A percentile compares a stretch with the other conserved stretches of the same genome.
Conservation (phyloP, 176 grass and related monocot genomes). For the Oryza longistaminata region DNA sequence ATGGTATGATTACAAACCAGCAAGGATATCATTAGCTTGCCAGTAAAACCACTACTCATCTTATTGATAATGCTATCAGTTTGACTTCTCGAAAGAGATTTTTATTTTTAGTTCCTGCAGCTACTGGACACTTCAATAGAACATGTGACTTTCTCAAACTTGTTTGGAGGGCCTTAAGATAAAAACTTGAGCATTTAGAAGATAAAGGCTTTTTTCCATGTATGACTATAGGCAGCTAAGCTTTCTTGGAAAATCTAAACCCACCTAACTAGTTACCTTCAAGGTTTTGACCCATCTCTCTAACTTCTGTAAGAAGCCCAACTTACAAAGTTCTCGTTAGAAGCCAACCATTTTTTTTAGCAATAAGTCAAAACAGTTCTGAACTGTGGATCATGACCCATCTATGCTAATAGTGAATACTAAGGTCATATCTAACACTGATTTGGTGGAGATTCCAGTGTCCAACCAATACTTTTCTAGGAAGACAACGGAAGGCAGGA, state of each 20-base stretch:
- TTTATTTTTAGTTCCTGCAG: not conserved
- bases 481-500: slow-evolving; percentile 29
- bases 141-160: not conserved
- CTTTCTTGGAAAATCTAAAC: slow-evolving; percentile 9
- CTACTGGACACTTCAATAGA: slow-evolving; percentile 22
- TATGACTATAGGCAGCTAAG: not conserved
- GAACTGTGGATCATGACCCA: slow-evolving; percentile 38
- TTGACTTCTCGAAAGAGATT: not conserved
- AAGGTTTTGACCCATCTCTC: not conserved
- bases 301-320: slow-evolving; percentile 28
- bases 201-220: not conserved
- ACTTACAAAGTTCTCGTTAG: slow-evolving; percentile 29
- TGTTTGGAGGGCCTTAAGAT: not conserved
- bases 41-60: not conserved
- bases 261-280: not conserved
- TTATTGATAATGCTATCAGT: not conserved
- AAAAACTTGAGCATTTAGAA: slow-evolving; percentile 16
- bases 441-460: slow-evolving; percentile 27
- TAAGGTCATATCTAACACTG: slow-evolving; percentile 15
- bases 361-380: not conserved
- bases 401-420: slow-evolving; percentile 16
- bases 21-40: slow-evolving; percentile 1
- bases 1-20: slow-evolving; percentile 9
- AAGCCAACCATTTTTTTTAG: not conserved
- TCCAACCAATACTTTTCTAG: slow-evolving; percentile 20